A percentile compares a stretch with the other conserved stretches of the same genome.
Conservation (phyloP, 306 rosid genomes). For the Trichosanthes cucumerina region DNA sequence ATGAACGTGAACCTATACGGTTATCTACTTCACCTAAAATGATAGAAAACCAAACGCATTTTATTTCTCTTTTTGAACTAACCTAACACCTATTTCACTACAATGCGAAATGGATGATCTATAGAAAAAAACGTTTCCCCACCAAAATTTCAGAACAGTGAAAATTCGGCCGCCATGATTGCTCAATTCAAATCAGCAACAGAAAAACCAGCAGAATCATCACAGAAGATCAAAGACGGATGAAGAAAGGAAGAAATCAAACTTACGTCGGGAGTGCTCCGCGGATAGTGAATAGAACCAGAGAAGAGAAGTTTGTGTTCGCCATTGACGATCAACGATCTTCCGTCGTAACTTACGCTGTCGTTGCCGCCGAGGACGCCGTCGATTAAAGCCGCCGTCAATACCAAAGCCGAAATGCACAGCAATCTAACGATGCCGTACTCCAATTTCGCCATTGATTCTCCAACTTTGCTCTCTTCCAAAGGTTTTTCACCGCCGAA, state of each 20-base stretch:
- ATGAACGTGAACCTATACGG: background rate
- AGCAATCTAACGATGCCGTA: background rate
- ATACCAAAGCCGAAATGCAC: background rate
- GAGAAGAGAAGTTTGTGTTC: constrained; percentile 56
- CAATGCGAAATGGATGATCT: background rate
- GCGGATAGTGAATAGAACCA: constrained; percentile 81
- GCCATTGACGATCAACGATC: constrained; percentile 70
- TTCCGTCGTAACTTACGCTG: constrained; percentile 50
- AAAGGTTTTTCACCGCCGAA: background rate
- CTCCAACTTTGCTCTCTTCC: background rate
- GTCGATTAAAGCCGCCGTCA: background rate
- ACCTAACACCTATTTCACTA: background rate
- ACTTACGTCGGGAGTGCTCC: constrained; percentile 73
- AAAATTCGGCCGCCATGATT: background rate
- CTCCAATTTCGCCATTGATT: constrained; percentile 1
- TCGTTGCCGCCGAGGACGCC: background rate
- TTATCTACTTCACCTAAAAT: background rate
- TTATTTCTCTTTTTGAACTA: background rate
- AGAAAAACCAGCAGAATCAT: background rate
- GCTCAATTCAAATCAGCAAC: background rate
- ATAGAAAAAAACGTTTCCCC: background rate
- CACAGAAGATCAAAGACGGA: background rate
- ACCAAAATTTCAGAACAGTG: background rate
- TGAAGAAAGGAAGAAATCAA: background rate
- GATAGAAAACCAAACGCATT: background rate